Percentiles rank a stretch among this genome's conserved stretches.
Evolutionary conservation across 352 stramenopile genomes (phyloP).

Genomic region (Pilasporangium apinafurcum): DNA sequence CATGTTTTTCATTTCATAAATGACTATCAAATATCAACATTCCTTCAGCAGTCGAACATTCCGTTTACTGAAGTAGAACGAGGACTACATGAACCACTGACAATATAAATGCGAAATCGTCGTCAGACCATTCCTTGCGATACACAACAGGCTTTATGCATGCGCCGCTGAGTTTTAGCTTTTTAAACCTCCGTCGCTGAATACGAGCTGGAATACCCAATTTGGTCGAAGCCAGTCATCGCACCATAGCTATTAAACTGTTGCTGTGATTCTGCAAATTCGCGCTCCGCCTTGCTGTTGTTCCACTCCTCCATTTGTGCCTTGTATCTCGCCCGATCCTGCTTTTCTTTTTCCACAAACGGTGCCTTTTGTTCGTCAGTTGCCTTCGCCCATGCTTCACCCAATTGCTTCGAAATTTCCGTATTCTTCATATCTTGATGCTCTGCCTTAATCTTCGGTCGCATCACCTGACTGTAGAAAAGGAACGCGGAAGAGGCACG

Average conservation of each 20-base stretch:
- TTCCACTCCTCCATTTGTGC: constrained; percentile 91
- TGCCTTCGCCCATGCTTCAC: constrained; percentile 90
- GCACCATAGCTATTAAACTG: constrained; percentile 76
- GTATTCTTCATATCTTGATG: constrained; percentile 95
- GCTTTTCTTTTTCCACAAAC: constrained; percentile 90
- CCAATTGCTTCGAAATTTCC: constrained; percentile 93
- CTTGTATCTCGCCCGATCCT: constrained; percentile 90
- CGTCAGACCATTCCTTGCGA: no score
- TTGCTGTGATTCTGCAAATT: constrained; percentile 79
- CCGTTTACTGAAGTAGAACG: no score
- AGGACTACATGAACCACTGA: not conserved
- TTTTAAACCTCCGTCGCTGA: constrained; percentile 59
- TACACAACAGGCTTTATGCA: no score
- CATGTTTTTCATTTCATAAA: no score
- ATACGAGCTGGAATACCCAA: constrained; percentile 68
- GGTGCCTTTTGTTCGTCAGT: constrained; percentile 87
- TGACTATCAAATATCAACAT: no score
- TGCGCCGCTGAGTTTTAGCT: constrained; percentile 2
- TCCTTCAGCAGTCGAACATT: no score
- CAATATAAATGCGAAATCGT: not conserved
- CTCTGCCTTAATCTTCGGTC: constrained; percentile 84
- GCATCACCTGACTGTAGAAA: constrained; percentile 91
- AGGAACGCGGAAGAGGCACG: constrained; percentile 93
- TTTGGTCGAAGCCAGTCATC: constrained; percentile 80
- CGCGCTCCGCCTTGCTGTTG: constrained; percentile 73